Conservation (phyloP, 2,329 filamentous ascomycete genomes). For the Stachybotrys chlorohalonatus region DNA sequence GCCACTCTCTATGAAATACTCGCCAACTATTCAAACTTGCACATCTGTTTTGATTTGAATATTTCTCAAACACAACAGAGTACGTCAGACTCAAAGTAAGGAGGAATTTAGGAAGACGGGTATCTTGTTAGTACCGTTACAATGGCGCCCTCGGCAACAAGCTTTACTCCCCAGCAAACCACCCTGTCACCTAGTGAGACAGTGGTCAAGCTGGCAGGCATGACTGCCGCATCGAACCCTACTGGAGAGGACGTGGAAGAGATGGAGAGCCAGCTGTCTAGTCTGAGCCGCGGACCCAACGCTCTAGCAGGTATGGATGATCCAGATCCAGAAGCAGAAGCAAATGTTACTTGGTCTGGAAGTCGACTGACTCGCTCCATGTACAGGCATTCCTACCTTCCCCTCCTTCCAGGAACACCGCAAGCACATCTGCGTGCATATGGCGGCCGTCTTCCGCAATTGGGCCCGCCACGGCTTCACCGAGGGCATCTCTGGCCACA, state of each 20-base stretch:
- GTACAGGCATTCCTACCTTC: slow-evolving; percentile 32
- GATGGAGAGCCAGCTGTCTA: slow-evolving; percentile 8
- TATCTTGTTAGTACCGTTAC: neutral
- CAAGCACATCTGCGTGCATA: slow-evolving; percentile 55
- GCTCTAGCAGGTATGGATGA: slow-evolving; percentile 8
- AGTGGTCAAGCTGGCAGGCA: neutral
- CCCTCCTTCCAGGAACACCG: slow-evolving; percentile 36
- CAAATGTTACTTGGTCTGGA: no score
- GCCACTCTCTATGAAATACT: no score
- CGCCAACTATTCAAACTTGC: no score
- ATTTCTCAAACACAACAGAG: no score
- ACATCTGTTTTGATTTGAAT: no score
- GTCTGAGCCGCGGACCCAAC: slow-evolving; percentile 13
- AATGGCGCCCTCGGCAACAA: neutral
- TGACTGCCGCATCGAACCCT: neutral
- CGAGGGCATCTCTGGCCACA: slow-evolving; percentile 40
- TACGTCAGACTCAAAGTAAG: no score
- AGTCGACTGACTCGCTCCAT: no score
- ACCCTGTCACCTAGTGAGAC: neutral
- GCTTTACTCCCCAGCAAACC: neutral
- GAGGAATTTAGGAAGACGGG: no score
- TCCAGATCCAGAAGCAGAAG: no score
- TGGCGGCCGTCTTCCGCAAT: slow-evolving; percentile 47
- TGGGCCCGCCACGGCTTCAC: slow-evolving; percentile 20
- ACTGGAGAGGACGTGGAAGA: neutral